Evolutionary conservation across 164 flowering plant genomes (phyloP), one percentile per base, ranked within the genome.

Genomic region (Piper longum): DNA sequence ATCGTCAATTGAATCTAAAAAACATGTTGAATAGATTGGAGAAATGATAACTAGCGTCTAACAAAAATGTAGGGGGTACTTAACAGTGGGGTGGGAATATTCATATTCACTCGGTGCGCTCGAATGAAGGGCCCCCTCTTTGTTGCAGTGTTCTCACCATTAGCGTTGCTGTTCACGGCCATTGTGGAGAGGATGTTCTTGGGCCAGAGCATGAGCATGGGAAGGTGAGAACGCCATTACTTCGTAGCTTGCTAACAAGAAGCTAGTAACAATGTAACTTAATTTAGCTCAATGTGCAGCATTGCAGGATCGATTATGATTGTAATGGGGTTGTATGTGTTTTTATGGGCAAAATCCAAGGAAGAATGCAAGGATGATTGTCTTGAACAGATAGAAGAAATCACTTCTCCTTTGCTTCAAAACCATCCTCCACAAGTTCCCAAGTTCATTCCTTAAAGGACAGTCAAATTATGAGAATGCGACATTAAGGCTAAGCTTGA

Each of bases 281-380:
- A 12, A 40, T 59, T 17, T 7, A 7, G 55, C 42, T 8, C 17
- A 16, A 42, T 26, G 40, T 61, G 65, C 70, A 67, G 70, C 41
- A 45, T 67, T 62, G 65, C 56, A n/a, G 70, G 65, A 18, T 67
- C 70, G 9, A n/a, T 62, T 55, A 42, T 61, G 61, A 67, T 67
- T 6, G 61, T 67, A 13, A 64, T 59, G 41, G 70, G 70, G 16
- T 48, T 67, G 18, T 67, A 67, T 48, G 8, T 67, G 9, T 67
- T 67, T 42, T 18, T 67, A 1, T 67, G 70, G 70, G 59, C 70
- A 12, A 67, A 67, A 41, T 67, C 60, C 4, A 61, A 56, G 55
- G 70, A 67, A n/a, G 67, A 57, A 41, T 12, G 52, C 52, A 2
- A 12, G 9, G 41, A 52, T 8, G 60, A 56, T 62, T 8, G 16